These are phyloP conservation scores for Fragaria nilgerrensis DNA, from an alignment of 306 rosid species.

Conservation along the genomic window DNA sequence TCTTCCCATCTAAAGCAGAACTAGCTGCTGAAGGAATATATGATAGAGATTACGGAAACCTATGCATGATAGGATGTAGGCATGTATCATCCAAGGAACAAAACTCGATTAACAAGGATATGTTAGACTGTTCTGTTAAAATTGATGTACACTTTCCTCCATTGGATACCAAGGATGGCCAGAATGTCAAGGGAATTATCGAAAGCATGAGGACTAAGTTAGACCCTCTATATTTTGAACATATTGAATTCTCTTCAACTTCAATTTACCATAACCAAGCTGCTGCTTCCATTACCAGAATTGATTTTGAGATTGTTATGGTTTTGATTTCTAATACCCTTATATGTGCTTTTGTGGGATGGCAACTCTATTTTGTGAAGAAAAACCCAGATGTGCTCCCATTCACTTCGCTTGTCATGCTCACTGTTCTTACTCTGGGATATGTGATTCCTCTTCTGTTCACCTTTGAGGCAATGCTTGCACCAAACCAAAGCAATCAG, in stretches of 20 bases:
- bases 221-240: constrained; percentile 64
- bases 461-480: constrained; percentile 76
- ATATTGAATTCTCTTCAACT: constrained; percentile 50
- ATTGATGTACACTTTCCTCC: constrained; percentile 67
- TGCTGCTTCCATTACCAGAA: constrained; percentile 71
- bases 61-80: constrained; percentile 85
- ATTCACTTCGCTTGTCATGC: constrained; percentile 63
- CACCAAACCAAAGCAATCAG: constrained; percentile 41
- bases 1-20: constrained; percentile 29
- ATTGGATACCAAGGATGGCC: constrained; percentile 40
- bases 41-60: constrained; percentile 48
- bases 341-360: constrained; percentile 69
- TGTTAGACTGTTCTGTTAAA: constrained; percentile 66
- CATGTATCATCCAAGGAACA: constrained; percentile 37
- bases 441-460: constrained; percentile 77
- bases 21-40: constrained; percentile 82
- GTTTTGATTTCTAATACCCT: constrained; percentile 74
- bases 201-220: constrained; percentile 60
- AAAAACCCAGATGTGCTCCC: constrained; percentile 61
- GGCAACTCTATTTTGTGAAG: constrained; percentile 78
- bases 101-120: constrained; percentile 34
- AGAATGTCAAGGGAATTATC: constrained; percentile 56
- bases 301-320: constrained; percentile 75
- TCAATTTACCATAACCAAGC: constrained; percentile 57
- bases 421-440: constrained; percentile 62